Evolutionary conservation across 495 filamentous ascomycete genomes (phyloP), one percentile per base, ranked within the genome.

Genomic region (Stereocaulon alpinum): DNA sequence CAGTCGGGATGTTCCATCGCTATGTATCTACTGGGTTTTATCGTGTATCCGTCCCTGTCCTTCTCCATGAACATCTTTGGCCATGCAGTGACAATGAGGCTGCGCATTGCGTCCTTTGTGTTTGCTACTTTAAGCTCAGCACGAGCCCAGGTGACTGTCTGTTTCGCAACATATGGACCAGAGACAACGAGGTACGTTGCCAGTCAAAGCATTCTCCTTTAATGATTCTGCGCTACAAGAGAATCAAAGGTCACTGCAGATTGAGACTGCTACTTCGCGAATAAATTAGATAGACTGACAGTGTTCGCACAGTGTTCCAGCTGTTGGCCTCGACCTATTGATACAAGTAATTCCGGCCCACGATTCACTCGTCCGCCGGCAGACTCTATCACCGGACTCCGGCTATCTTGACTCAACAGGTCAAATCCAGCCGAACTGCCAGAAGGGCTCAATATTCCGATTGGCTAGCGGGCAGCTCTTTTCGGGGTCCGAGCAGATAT

Each of bases 401-500:
- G 55, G 42, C 50, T 63, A 49, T 22, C 56, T 63, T 10, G 40
- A 45, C n/a, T 45, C 55, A 4, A n/a, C n/a, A 1, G 61, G 61
- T 24, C 55, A 59, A 12, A 58, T 53, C 15, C 47, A 63, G 42
- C 9, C 49, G 15, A 1, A 12, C 11, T 63, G 56, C 42, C 48
- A 44, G 15, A 58, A 51, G 10, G 18, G 34, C 1, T 59, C 61
- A 34, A 34, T 59, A 6, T 63, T 54, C 20, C 18, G n/a, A 18
- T 40, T 63, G n/a, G 34, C 34, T 1, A 50, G 48, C 32, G 56
- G 61, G 11, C 41, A 42, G 3, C 29, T 63, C n/a, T 58, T 34
- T 34, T 40, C 47, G 0, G 56, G 50, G 22, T 3, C 18, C 2
- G 37, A 55, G 41, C 50, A 32, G 27, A 37, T 41, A 2, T 63